phyloP scores from a whole-genome alignment of 257 asterid genomes.

The Agastache rugosa region DNA sequence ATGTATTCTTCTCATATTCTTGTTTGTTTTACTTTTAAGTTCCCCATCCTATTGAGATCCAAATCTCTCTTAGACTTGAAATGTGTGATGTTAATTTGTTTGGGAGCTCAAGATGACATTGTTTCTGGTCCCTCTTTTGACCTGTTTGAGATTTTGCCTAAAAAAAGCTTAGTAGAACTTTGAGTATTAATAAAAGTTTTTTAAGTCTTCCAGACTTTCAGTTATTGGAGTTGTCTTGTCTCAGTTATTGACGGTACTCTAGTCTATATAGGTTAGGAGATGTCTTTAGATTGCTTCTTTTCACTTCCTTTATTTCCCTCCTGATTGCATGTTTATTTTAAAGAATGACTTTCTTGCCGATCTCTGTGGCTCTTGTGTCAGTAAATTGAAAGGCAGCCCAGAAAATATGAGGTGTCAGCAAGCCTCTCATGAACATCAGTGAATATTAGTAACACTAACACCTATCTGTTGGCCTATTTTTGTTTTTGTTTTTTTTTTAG shows the following conservation, averaged over 20 bases:
- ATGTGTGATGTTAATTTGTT: not conserved
- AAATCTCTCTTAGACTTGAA: not conserved
- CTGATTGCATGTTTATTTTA: not conserved
- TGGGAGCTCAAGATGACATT: not conserved
- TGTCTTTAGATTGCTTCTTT: slow-evolving; percentile 9
- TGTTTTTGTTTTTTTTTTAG: no score
- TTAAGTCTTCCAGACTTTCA: slow-evolving; percentile 18
- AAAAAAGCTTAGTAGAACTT: not conserved
- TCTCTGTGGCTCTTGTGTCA: no score
- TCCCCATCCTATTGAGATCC: not conserved
- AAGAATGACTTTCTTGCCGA: no score
- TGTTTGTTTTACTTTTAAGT: not conserved
- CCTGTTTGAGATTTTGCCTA: not conserved
- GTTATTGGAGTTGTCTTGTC: not conserved
- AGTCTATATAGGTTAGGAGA: not conserved
- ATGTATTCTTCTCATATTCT: not conserved
- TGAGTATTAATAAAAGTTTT: not conserved
- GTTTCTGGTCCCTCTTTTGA: not conserved
- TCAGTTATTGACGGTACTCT: not conserved
- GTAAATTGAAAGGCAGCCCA: not conserved
- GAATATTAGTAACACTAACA: not conserved
- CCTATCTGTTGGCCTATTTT: not conserved
- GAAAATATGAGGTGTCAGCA: not conserved
- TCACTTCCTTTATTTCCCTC: not conserved
- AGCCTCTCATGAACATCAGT: slow-evolving; percentile 8